phyloP scores from a whole-genome alignment of 495 filamentous ascomycete species.

The Pseudoneurospora amorphoporcata region DNA sequence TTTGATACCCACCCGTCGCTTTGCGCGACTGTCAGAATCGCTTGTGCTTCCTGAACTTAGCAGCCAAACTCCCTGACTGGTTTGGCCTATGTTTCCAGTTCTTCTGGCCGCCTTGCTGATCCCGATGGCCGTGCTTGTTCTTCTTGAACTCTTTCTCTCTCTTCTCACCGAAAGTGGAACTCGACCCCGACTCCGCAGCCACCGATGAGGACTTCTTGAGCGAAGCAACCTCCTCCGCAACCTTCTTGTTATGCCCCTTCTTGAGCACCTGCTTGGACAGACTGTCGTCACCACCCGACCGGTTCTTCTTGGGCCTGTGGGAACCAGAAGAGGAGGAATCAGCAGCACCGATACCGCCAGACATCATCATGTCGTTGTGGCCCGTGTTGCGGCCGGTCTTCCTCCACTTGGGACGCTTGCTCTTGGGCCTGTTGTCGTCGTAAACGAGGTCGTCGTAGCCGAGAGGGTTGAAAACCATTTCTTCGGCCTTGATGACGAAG shows the following conservation, averaged over 20 bases:
- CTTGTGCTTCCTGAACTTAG: neutral
- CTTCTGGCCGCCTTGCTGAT: neutral
- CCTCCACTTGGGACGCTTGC: neutral
- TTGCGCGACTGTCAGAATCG: neutral
- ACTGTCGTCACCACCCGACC: neutral
- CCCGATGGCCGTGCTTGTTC: neutral
- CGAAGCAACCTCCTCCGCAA: neutral
- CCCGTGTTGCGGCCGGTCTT: neutral
- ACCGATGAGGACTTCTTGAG: neutral
- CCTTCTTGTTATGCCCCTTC: conserved; percentile 8
- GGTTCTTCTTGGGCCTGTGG: neutral
- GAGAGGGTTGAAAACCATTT: conserved; percentile 18
- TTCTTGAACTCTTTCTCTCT: neutral
- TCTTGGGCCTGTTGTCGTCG: conserved; percentile 1
- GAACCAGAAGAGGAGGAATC: neutral
- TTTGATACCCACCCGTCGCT: neutral
- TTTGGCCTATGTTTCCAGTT: neutral
- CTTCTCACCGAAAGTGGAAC: neutral
- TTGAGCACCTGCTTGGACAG: conserved; percentile 7
- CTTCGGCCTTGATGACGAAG: conserved; percentile 2
- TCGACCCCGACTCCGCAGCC: neutral
- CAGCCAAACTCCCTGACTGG: neutral
- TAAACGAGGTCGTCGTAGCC: conserved; percentile 20
- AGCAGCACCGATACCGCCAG: conserved; percentile 8
- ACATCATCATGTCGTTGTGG: conserved; percentile 6